Conservation (phyloP, 1,139 yeast species). For the Geotrichum bryndzae region DNA sequence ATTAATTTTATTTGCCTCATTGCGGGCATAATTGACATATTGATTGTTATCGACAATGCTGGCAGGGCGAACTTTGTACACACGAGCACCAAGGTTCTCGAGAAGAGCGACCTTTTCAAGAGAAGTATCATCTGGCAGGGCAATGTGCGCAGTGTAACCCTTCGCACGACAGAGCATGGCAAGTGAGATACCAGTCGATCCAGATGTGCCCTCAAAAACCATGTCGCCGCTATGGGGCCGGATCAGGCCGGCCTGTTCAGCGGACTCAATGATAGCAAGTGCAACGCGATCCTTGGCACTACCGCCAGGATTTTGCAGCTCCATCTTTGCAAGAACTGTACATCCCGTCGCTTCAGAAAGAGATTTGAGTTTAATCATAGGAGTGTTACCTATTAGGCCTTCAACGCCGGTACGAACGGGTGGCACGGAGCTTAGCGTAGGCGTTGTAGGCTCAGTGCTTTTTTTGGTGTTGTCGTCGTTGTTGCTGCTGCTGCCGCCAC, state of each 20-base stretch:
- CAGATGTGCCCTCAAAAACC: constrained; percentile 90
- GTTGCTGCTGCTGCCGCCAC: background rate
- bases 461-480: background rate
- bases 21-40: constrained; percentile 81
- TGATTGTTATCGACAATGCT: constrained; percentile 90
- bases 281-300: constrained; percentile 96
- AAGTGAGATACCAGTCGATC: constrained; percentile 91
- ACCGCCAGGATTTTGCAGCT: constrained; percentile 86
- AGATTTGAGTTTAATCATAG: constrained; percentile 69
- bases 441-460: background rate
- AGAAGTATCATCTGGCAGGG: constrained; percentile 93
- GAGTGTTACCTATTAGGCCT: constrained; percentile 83
- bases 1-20: constrained; percentile 53
- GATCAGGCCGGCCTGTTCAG: constrained; percentile 55
- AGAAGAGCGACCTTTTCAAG: constrained; percentile 70
- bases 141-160: constrained; percentile 86
- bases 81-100: constrained; percentile 68
- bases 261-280: constrained; percentile 65
- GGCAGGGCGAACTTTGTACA: constrained; percentile 91
- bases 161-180: constrained; percentile 82
- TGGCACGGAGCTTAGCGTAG: background rate
- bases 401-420: constrained; percentile 41
- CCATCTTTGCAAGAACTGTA: constrained; percentile 80
- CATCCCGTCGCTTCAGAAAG: constrained; percentile 74
- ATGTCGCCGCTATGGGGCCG: constrained; percentile 55